Conservation (phyloP, 768 basidiomycete species). For the Rhizopogon rudus region DNA sequence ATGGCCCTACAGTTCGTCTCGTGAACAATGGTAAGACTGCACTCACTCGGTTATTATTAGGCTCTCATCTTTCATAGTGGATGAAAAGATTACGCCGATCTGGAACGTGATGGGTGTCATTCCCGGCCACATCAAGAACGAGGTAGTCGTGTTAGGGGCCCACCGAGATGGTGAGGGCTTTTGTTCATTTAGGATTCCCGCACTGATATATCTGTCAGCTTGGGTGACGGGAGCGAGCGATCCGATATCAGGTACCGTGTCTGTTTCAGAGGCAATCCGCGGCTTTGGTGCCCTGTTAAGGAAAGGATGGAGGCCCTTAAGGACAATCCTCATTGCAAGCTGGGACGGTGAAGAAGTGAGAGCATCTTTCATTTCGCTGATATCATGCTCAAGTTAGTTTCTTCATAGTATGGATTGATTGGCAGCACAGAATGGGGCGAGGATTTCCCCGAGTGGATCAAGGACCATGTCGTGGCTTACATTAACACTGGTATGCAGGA, state of each 20-base stretch:
- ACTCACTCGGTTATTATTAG: not conserved
- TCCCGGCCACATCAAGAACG: constrained; percentile 59
- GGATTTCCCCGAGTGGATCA: constrained; percentile 56
- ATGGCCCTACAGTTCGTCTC: constrained; percentile 43
- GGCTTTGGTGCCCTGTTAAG: constrained; percentile 65
- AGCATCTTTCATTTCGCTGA: not conserved
- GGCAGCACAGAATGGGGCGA: constrained; percentile 69
- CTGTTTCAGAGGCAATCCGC: constrained; percentile 71
- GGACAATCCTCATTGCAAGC: constrained; percentile 66
- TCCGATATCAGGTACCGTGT: constrained; percentile 76
- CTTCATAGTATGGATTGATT: constrained; percentile 40
- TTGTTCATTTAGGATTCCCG: not conserved
- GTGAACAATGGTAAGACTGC: constrained; percentile 48
- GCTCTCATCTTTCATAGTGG: constrained; percentile 25
- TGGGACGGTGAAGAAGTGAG: constrained; percentile 72
- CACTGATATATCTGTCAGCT: constrained; percentile 3
- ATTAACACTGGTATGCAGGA: constrained; percentile 45
- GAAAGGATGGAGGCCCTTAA: constrained; percentile 79
- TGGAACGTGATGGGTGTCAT: constrained; percentile 69
- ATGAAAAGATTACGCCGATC: constrained; percentile 56
- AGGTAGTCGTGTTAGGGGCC: constrained; percentile 65
- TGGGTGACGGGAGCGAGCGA: constrained; percentile 65
- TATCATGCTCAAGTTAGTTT: not conserved
- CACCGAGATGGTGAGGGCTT: constrained; percentile 59
- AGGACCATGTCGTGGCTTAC: constrained; percentile 55